Percentiles rank a stretch among this genome's conserved stretches.
phyloP scores from a whole-genome alignment of 2,329 filamentous ascomycete species.

The Xylaria arbuscula region DNA sequence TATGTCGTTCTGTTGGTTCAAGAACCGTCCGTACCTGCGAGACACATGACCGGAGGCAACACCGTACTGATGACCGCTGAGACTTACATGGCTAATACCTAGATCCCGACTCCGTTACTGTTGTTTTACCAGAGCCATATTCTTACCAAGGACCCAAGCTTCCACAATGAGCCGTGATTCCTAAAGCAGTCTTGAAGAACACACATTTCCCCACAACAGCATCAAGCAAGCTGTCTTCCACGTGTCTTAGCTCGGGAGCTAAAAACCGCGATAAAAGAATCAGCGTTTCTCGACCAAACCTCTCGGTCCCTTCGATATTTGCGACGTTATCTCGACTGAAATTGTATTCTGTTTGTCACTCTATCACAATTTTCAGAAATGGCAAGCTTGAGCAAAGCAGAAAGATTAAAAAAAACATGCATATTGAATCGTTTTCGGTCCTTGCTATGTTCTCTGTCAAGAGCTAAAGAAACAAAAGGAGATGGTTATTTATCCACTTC shows the following conservation, averaged over 20 bases:
- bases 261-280: background rate
- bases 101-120: no score
- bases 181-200: background rate
- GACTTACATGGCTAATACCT: no score
- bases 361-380: background rate
- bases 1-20: no score
- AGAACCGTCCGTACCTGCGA: no score
- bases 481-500: background rate
- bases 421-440: background rate
- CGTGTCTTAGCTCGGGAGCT: background rate
- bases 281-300: background rate
- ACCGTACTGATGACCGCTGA: no score
- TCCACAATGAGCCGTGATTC: no score
- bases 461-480: background rate
- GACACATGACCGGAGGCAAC: no score
- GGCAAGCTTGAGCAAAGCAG: background rate
- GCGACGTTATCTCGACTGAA: background rate
- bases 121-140: no score
- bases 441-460: background rate
- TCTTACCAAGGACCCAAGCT: no score
- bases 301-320: background rate
- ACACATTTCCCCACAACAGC: background rate
- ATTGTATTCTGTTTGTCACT: background rate
- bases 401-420: background rate
- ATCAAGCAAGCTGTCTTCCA: background rate